Conservation (phyloP, 2,329 filamentous ascomycete species). For the Aquanectria penicillioides region DNA sequence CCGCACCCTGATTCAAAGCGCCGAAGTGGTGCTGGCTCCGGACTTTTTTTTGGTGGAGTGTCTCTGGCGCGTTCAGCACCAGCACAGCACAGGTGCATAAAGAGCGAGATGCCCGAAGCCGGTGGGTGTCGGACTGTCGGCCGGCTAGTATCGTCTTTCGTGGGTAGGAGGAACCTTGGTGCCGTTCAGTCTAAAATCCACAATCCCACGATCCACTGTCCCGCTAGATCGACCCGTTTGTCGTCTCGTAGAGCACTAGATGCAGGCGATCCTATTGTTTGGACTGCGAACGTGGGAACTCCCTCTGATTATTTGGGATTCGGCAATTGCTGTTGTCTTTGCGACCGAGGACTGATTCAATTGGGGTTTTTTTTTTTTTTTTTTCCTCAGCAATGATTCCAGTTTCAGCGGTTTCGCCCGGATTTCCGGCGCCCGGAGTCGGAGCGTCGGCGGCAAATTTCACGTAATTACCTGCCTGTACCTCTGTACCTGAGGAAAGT, state of each 20-base stretch:
- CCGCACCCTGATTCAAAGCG: not conserved
- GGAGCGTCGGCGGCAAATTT: conserved; percentile 37
- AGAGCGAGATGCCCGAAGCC: conserved; percentile 31
- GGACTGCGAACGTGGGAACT: not conserved
- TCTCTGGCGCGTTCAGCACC: not conserved
- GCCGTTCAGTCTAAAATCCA: not conserved
- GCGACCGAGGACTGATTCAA: not conserved
- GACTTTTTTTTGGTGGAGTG: not conserved
- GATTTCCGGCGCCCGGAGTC: conserved; percentile 27
- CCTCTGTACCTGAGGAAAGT: not conserved
- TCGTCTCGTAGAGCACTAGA: not conserved
- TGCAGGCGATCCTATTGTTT: not conserved
- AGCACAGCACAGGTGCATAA: not conserved
- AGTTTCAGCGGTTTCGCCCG: conserved; percentile 14
- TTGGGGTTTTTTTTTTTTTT: not conserved
- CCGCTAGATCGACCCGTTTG: not conserved
- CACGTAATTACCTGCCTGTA: too few species aligned
- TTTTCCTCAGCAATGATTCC: not conserved
- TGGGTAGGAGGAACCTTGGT: conserved; percentile 1
- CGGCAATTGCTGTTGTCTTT: not conserved
- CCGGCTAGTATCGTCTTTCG: conserved; percentile 41
- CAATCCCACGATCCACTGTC: conserved; percentile 10
- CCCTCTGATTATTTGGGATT: not conserved
- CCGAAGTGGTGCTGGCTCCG: not conserved
- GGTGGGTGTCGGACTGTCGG: conserved; percentile 31